These are phyloP conservation scores for Jasminum sambac DNA, from an alignment of 257 asterid species.

Conservation along the genomic window DNA sequence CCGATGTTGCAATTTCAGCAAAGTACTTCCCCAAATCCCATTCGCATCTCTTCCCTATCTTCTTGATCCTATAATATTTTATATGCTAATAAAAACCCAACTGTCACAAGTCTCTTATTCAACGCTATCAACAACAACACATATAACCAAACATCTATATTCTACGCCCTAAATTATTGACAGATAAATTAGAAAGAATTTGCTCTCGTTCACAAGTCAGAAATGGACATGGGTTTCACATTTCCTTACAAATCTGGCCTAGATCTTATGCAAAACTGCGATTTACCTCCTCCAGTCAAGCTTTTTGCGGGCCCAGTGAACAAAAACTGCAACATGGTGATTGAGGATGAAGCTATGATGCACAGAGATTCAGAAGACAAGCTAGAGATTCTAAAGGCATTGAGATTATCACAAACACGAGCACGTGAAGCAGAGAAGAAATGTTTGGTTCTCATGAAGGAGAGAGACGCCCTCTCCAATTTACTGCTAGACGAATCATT, in stretches of 20 bases:
- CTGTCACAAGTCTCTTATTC: slow-evolving; percentile 6
- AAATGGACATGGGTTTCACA: slow-evolving; percentile 26
- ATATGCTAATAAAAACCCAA: background rate
- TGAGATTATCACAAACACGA: slow-evolving; percentile 60
- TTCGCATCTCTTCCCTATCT: background rate
- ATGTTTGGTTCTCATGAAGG: slow-evolving; percentile 32
- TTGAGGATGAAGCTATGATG: background rate
- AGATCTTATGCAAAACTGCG: slow-evolving; percentile 63
- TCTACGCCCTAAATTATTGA: slow-evolving; percentile 13
- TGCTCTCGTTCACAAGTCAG: background rate
- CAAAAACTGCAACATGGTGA: slow-evolving; percentile 4
- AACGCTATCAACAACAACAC: background rate
- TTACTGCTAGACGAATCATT: slow-evolving; percentile 45
- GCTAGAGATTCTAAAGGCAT: slow-evolving; percentile 52
- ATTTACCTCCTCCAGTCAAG: slow-evolving; percentile 68
- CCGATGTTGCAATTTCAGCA: background rate
- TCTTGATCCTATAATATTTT: background rate
- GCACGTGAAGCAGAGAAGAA: slow-evolving; percentile 73
- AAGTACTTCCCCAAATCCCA: slow-evolving; percentile 13
- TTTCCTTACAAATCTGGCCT: slow-evolving; percentile 29
- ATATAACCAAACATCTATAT: background rate
- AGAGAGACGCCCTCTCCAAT: slow-evolving; percentile 39
- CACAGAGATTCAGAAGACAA: slow-evolving; percentile 27
- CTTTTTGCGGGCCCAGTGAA: slow-evolving; percentile 37
- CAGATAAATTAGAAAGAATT: background rate